phyloP scores from a whole-genome alignment of 1,284 basidiomycete genomes.

The Leccinum huronense region DNA sequence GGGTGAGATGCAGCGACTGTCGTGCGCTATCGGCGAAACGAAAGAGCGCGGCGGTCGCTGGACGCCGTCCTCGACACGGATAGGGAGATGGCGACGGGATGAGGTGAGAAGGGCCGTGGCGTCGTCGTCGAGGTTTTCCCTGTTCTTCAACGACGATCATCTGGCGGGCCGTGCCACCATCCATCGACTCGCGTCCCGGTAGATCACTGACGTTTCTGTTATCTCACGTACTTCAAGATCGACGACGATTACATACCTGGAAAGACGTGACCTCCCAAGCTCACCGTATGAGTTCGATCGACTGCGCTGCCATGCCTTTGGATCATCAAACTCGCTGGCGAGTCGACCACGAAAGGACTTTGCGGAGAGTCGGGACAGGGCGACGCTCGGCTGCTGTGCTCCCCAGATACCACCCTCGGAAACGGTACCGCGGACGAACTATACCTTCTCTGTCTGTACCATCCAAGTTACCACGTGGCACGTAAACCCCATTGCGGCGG shows the following conservation, averaged over 20 bases:
- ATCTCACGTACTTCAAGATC: slow-evolving; percentile 52
- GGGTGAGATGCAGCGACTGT: too few species aligned
- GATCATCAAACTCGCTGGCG: slow-evolving; percentile 66
- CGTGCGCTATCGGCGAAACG: too few species aligned
- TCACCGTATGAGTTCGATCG: slow-evolving; percentile 72
- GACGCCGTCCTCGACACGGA: too few species aligned
- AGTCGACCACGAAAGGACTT: slow-evolving; percentile 53
- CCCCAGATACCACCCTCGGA: slow-evolving; percentile 51
- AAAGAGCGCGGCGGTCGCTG: too few species aligned
- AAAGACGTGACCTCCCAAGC: slow-evolving; percentile 49
- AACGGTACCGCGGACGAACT: slow-evolving; percentile 55
- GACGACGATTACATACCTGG: slow-evolving; percentile 68
- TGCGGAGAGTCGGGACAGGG: slow-evolving; percentile 36
- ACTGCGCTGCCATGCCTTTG: slow-evolving; percentile 47
- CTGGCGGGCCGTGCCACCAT: slow-evolving; percentile 65
- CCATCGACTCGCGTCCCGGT: slow-evolving; percentile 55
- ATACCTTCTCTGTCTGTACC: slow-evolving; percentile 33
- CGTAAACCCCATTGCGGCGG: slow-evolving; percentile 49
- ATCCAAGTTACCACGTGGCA: slow-evolving; percentile 42
- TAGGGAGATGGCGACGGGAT: too few species aligned
- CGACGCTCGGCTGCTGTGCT: slow-evolving; percentile 39
- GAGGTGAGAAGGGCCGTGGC: too few species aligned
- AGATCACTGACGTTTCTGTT: slow-evolving; percentile 66
- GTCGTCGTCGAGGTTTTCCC: slow-evolving; percentile 52
- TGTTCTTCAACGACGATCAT: slow-evolving; percentile 80